These are phyloP conservation scores for Fusarium sacchari DNA, from an alignment of 2,329 filamentous ascomycete genomes.

Conservation along the genomic window DNA sequence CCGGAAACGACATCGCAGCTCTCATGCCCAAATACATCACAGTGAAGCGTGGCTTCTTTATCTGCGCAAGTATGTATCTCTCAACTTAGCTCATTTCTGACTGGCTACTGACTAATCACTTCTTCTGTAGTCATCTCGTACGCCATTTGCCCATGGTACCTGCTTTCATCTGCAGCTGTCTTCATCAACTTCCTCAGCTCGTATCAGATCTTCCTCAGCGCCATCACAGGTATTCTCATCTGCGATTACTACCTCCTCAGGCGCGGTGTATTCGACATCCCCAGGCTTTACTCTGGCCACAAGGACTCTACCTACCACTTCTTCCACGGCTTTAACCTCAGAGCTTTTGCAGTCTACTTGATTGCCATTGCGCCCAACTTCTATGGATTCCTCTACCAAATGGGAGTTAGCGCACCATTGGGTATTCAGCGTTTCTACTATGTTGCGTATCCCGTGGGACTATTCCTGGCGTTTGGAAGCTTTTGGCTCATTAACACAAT, in stretches of 20 bases:
- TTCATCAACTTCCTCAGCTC: constrained; percentile 21
- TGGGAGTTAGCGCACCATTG: neutral
- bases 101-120: accelerated
- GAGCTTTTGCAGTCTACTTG: neutral
- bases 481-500: neutral
- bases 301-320: neutral
- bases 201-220: constrained; percentile 14
- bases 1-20: constrained; percentile 10
- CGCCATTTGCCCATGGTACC: constrained; percentile 5
- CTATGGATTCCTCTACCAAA: constrained; percentile 8
- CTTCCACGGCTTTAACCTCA: neutral
- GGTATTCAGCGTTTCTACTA: constrained; percentile 4
- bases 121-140: neutral
- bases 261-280: neutral
- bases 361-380: constrained; percentile 12
- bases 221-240: constrained; percentile 4
- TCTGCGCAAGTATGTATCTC: neutral
- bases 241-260: constrained; percentile 12
- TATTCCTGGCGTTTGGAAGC: neutral
- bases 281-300: neutral
- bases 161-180: neutral
- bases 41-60: constrained; percentile 10
- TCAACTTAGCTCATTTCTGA: accelerated
- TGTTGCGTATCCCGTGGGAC: neutral
- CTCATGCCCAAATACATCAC: constrained; percentile 17